Percentiles rank a stretch among this genome's conserved stretches.
phyloP scores from a whole-genome alignment of 2,329 filamentous ascomycete genomes.

The Colletotrichum sp. region DNA sequence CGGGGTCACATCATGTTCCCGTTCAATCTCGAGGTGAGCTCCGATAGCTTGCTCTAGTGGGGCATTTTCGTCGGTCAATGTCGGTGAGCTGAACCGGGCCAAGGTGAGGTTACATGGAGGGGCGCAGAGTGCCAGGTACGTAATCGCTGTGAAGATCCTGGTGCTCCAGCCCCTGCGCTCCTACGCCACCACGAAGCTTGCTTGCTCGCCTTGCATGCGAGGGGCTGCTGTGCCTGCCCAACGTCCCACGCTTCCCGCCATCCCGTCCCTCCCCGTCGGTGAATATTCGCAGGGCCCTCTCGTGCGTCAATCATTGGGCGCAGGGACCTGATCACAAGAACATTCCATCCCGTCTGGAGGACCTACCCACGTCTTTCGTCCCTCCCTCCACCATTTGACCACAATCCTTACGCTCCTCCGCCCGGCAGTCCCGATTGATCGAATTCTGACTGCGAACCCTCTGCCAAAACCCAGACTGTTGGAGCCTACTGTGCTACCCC shows the following conservation, averaged over 20 bases:
- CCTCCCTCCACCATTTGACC: background rate
- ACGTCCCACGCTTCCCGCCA: background rate
- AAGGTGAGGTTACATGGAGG: background rate
- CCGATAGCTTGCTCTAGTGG: background rate
- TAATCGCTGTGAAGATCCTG: background rate
- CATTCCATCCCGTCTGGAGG: background rate
- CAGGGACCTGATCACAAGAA: background rate
- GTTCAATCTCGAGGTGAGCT: background rate
- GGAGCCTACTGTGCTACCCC: background rate
- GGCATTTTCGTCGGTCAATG: background rate
- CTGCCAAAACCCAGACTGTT: background rate
- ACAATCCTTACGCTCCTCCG: background rate
- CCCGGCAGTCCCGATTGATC: background rate
- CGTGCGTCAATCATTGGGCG: background rate
- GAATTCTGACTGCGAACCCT: background rate
- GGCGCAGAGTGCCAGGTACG: background rate
- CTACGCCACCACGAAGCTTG: constrained; percentile 12
- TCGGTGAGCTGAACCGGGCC: background rate
- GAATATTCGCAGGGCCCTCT: background rate
- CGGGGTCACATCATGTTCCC: background rate
- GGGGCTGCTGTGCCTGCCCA: background rate
- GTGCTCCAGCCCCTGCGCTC: background rate
- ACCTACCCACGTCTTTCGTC: background rate
- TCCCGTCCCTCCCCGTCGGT: background rate
- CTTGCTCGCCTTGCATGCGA: background rate